Evolutionary conservation across 1,284 basidiomycete genomes (phyloP), one percentile per base, ranked within the genome.

Genomic region (Melanopsichium pennsylvanicum): DNA sequence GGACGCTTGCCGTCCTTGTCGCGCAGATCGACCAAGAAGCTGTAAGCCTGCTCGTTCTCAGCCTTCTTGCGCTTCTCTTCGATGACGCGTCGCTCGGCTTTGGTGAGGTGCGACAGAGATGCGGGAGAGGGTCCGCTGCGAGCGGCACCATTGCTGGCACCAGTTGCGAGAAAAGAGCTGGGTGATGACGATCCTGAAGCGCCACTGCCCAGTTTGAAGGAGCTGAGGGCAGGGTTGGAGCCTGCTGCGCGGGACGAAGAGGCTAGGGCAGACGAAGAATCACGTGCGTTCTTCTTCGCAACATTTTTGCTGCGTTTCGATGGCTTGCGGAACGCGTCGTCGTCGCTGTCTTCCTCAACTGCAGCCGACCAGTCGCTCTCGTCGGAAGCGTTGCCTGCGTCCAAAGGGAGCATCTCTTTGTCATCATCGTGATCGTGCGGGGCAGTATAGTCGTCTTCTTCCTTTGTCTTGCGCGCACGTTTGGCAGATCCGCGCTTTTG

Each of bases 1-100:
- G 92, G 91, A 39, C 86, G 85, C 59, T 88, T 85, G 4, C 88
- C 87, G 72, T 97, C 92, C 85, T 91, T 94, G 84, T 96, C 93
- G 78, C 83, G 86, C 18, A 88, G 83, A 71, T 93, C 87, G 21
- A 84, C 78, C 35, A 98, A 84, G 84, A 98, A 98, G 42, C 86
- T 82, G 82, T 90, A 98, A 2, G 91, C 87, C 64, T 88, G 86
- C 59, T 97, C 93, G 8, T 86, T 83, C 2, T 88, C 85, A 74
- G 91, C 89, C 84, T 93, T 93, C 66, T 90, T 89, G 19, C 72
- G 67, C 58, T 75, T 76, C 35, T 76, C 73, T 32, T 68, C 75
- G 36, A 69, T 52, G 15, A 63, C 86, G 7, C 90, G 86, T 66
- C 87, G 87, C 81, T 97, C 93, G 0, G 94, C 93, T 10, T 89